A percentile compares a stretch with the other conserved stretches of the same genome.
Conservation (phyloP, 371 early-diverging fungal species). For the Haplosporangium sp. region DNA sequence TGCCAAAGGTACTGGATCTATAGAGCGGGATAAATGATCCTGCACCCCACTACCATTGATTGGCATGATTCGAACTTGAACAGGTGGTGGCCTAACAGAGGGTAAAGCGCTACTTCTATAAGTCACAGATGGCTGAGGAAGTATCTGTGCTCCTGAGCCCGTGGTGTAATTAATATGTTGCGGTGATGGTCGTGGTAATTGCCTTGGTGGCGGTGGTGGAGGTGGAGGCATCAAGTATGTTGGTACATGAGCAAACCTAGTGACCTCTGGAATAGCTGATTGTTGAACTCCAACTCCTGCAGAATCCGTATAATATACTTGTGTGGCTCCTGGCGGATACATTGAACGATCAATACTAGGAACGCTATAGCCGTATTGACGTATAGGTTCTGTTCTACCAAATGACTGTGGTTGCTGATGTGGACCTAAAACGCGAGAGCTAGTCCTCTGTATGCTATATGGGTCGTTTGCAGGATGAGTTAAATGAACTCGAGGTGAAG, state of each 20-base stretch:
- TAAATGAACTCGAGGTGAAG: slow-evolving; percentile 13
- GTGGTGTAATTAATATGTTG: not conserved
- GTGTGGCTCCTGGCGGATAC: not conserved
- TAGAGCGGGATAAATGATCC: slow-evolving; percentile 7
- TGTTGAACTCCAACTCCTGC: not conserved
- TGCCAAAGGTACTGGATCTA: slow-evolving; percentile 4
- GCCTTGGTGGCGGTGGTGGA: slow-evolving; percentile 1
- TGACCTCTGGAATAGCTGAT: not conserved
- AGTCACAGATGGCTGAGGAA: not conserved
- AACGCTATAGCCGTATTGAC: not conserved
- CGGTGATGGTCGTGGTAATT: not conserved
- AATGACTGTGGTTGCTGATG: not conserved
- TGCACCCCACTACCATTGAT: not conserved
- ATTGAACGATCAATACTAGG: not conserved
- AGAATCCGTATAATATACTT: not conserved
- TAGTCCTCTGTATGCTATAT: not conserved
- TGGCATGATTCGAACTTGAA: not conserved
- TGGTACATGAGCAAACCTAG: not conserved
- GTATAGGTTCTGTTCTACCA: not conserved
- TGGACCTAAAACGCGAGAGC: too few relatives aligned
- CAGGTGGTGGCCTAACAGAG: slow-evolving; percentile 8
- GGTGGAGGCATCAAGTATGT: slow-evolving; percentile 5
- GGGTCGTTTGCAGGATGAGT: not conserved
- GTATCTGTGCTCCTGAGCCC: not conserved
- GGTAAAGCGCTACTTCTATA: slow-evolving; percentile 6